phyloP scores from a whole-genome alignment of 2,329 filamentous ascomycete species.

The Alternaria conjuncta region DNA sequence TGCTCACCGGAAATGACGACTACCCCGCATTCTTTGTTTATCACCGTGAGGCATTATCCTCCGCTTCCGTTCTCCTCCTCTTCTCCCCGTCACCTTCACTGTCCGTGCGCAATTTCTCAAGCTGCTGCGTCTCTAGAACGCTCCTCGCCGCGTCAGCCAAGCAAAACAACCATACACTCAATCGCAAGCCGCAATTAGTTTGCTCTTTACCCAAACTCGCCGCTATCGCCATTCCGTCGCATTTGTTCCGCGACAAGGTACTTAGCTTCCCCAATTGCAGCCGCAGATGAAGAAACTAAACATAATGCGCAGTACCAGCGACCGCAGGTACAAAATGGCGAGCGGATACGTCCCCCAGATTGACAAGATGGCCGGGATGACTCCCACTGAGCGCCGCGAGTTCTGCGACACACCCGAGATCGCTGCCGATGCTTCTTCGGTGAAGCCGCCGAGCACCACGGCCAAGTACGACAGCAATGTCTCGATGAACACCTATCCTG shows the following conservation, averaged over 20 bases:
- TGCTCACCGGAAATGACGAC: neutral
- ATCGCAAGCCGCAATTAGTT: neutral
- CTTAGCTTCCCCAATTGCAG: neutral
- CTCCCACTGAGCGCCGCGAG: conserved; percentile 1
- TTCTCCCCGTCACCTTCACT: neutral
- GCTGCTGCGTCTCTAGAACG: too few relatives aligned
- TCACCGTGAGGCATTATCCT: neutral
- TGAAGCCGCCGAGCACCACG: neutral
- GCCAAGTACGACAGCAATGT: neutral
- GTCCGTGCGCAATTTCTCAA: neutral
- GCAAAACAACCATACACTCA: neutral
- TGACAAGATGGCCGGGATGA: conserved; percentile 10
- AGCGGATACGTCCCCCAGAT: conserved; percentile 9
- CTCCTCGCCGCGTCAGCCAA: neutral
- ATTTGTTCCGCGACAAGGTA: neutral
- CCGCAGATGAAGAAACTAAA: neutral
- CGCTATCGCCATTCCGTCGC: neutral
- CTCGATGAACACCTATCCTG: neutral
- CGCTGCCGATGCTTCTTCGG: neutral
- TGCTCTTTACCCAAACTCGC: neutral
- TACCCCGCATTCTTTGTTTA: neutral
- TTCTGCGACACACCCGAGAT: neutral
- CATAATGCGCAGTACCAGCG: neutral
- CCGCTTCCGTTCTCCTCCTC: neutral
- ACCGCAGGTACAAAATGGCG: neutral